Conservation (phyloP, 176 grass and related monocot species). For the Eleusine indica region DNA sequence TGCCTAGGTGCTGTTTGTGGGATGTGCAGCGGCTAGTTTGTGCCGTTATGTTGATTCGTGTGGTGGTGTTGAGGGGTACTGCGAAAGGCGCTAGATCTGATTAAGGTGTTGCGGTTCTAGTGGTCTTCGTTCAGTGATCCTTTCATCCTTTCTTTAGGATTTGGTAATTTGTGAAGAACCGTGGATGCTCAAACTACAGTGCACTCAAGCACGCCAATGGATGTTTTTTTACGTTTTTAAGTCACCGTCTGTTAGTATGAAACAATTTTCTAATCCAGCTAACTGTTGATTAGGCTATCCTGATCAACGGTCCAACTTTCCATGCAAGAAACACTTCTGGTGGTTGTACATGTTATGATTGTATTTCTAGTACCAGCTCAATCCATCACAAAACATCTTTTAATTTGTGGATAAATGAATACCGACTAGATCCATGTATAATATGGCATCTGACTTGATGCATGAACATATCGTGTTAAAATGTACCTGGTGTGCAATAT, state of each 20-base stretch:
- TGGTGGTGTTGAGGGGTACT: no score
- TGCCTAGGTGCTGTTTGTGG: background rate
- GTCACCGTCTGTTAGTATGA: no score
- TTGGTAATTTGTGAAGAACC: no score
- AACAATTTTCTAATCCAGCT: background rate
- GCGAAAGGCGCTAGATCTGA: background rate
- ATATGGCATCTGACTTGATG: background rate
- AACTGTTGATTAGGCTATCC: background rate
- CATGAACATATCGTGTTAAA: background rate
- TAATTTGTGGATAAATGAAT: background rate
- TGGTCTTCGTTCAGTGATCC: no score
- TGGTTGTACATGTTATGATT: background rate
- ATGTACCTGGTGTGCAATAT: background rate
- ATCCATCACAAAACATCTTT: background rate
- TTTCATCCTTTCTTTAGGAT: no score
- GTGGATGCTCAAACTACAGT: background rate
- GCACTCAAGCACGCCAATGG: background rate
- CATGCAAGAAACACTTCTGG: background rate
- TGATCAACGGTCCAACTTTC: background rate
- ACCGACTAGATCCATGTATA: background rate
- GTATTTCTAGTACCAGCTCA: no score
- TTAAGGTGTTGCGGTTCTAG: background rate
- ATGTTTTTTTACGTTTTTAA: background rate
- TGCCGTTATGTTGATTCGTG: background rate
- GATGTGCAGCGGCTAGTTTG: background rate